A percentile compares a stretch with the other conserved stretches of the same genome.
Evolutionary conservation across 2,329 filamentous ascomycete genomes (phyloP).

Genomic region (Trichoderma sp.): DNA sequence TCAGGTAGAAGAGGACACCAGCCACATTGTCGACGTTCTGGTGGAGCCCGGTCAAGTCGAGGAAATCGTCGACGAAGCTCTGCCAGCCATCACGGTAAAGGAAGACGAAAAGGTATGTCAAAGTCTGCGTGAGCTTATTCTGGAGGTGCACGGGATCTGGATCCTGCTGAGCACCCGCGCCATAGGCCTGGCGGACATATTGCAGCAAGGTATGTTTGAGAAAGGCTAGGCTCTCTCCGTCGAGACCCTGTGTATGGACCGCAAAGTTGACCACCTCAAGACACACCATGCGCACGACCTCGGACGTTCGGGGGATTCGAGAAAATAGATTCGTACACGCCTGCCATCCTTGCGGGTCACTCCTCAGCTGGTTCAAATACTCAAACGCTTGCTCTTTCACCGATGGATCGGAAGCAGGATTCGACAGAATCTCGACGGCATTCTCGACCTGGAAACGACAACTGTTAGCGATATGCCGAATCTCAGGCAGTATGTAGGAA

Average conservation of each 20-base stretch:
- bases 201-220: conserved; percentile 78
- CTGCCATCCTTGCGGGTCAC: conserved; percentile 85
- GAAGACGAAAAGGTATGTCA: conserved; percentile 88
- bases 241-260: conserved; percentile 74
- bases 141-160: conserved; percentile 76
- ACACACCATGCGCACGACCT: conserved; percentile 83
- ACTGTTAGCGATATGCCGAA: conserved; percentile 2
- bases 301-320: conserved; percentile 68
- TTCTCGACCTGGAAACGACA: conserved; percentile 68
- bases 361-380: conserved; percentile 73
- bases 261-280: conserved; percentile 93
- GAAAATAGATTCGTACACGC: conserved; percentile 84
- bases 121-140: conserved; percentile 94
- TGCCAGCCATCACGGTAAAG: conserved; percentile 86
- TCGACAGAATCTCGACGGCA: conserved; percentile 91
- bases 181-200: conserved; percentile 76
- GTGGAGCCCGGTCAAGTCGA: conserved; percentile 65
- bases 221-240: conserved; percentile 66
- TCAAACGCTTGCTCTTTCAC: conserved; percentile 81
- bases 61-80: conserved; percentile 85
- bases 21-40: conserved; percentile 66
- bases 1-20: conserved; percentile 83
- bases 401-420: conserved; percentile 69
- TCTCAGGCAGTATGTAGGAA: not conserved
- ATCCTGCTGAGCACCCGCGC: conserved; percentile 52